Evolutionary conservation across 2,329 filamentous ascomycete genomes (phyloP).

Genomic region (Metarhizium guizhouense): DNA sequence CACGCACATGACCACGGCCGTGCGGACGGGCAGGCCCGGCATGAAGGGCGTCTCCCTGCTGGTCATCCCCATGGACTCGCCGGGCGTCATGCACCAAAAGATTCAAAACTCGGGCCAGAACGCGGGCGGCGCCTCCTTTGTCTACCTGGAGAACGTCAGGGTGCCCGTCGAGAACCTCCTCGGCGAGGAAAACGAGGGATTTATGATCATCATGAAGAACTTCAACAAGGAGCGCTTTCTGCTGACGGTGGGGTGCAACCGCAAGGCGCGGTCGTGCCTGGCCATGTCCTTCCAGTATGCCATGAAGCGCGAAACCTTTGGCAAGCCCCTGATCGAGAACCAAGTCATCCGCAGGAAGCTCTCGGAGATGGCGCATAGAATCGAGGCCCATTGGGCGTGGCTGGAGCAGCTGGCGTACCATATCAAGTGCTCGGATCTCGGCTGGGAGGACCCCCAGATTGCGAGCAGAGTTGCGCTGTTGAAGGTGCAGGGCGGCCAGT

Average conservation of each 20-base stretch:
- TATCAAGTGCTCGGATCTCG: conserved; percentile 23
- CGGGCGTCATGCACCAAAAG: conserved; percentile 39
- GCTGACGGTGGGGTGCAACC: conserved; percentile 46
- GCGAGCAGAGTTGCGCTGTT: conserved; percentile 21
- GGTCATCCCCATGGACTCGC: conserved; percentile 41
- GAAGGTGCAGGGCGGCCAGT: conserved; percentile 40
- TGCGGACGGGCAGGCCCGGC: conserved; percentile 47
- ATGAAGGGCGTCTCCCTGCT: conserved; percentile 46
- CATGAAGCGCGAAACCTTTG: conserved; percentile 46
- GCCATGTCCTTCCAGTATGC: conserved; percentile 45
- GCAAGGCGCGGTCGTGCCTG: conserved; percentile 47
- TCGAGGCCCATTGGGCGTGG: conserved; percentile 54
- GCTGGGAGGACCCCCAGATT: conserved; percentile 22
- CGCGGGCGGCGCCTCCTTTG: conserved; percentile 50
- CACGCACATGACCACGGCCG: conserved; percentile 53
- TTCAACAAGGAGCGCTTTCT: conserved; percentile 52
- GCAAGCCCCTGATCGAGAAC: conserved; percentile 45
- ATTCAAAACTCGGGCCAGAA: conserved; percentile 60
- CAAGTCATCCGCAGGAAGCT: conserved; percentile 53
- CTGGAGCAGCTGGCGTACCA: conserved; percentile 53
- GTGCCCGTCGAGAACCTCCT: conserved; percentile 35
- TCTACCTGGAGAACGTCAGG: conserved; percentile 45
- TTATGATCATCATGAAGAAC: conserved; percentile 46
- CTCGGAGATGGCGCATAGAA: conserved; percentile 46
- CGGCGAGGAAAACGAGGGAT: conserved; percentile 45